A percentile compares a stretch with the other conserved stretches of the same genome.
Conservation (phyloP, 495 filamentous ascomycete genomes). For the Xylaria castorea region DNA sequence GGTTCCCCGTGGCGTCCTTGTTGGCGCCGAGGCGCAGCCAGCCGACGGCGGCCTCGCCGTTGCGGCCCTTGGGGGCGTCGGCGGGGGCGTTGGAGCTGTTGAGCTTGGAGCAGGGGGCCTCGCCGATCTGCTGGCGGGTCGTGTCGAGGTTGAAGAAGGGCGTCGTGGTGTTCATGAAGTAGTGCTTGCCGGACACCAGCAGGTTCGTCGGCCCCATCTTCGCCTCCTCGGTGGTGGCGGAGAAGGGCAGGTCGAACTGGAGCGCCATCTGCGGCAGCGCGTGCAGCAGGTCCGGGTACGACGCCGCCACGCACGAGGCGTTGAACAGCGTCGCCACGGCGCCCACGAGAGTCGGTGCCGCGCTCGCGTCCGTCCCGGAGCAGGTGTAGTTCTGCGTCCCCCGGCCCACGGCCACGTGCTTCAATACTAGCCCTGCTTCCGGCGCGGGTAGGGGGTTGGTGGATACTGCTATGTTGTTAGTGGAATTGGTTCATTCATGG, state of each 20-base stretch:
- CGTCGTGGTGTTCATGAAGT: constrained; percentile 69
- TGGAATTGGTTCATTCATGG: background rate
- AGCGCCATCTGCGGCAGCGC: constrained; percentile 62
- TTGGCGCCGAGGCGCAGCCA: constrained; percentile 70
- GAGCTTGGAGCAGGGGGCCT: constrained; percentile 67
- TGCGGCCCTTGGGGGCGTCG: constrained; percentile 58
- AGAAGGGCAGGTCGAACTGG: constrained; percentile 58
- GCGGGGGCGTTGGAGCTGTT: constrained; percentile 63
- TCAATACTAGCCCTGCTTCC: constrained; percentile 62
- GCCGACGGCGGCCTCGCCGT: constrained; percentile 65
- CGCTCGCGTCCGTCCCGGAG: constrained; percentile 59
- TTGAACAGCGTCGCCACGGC: constrained; percentile 90
- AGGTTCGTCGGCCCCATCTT: constrained; percentile 61
- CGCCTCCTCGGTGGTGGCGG: constrained; percentile 40
- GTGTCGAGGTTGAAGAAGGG: constrained; percentile 82
- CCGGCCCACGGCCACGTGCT: constrained; percentile 83
- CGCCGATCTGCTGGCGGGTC: constrained; percentile 58
- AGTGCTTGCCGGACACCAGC: constrained; percentile 76
- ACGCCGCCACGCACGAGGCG: constrained; percentile 76
- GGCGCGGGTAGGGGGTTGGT: constrained; percentile 58
- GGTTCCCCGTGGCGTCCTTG: constrained; percentile 61
- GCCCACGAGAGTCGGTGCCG: constrained; percentile 68
- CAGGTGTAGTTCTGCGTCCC: constrained; percentile 96
- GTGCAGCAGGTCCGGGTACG: constrained; percentile 67
- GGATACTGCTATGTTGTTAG: constrained; percentile 18